Conservation (phyloP, 2,329 filamentous ascomycete genomes). For the Phyllosticta citribraziliensis region DNA sequence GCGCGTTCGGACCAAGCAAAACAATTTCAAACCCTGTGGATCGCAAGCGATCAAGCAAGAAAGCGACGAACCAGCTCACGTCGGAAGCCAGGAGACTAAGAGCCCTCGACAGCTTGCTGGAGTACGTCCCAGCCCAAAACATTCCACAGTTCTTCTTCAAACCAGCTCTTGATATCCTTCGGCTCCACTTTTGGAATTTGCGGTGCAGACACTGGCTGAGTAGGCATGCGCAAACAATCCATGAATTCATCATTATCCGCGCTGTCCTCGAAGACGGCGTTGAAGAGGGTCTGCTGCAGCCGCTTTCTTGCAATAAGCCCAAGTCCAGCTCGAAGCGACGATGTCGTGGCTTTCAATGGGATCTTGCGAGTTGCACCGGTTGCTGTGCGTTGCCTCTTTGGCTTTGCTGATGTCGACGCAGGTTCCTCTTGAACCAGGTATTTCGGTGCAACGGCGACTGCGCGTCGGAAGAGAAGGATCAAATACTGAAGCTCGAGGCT, state of each 20-base stretch:
- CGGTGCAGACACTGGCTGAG: slow-evolving; percentile 16
- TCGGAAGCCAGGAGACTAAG: not conserved
- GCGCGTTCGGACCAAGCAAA: not conserved
- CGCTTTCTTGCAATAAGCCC: slow-evolving; percentile 30
- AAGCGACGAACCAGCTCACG: not conserved
- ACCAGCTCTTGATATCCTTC: slow-evolving; percentile 41
- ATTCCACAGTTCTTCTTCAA: slow-evolving; percentile 46
- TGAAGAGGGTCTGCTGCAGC: slow-evolving; percentile 37
- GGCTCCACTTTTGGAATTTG: slow-evolving; percentile 29
- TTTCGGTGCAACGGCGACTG: slow-evolving; percentile 29
- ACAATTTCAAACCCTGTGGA: not conserved
- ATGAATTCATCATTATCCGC: slow-evolving; percentile 29
- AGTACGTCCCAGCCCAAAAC: slow-evolving; percentile 48
- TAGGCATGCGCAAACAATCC: slow-evolving; percentile 33
- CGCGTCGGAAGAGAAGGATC: slow-evolving; percentile 30
- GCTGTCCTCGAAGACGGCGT: slow-evolving; percentile 31
- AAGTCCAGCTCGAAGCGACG: slow-evolving; percentile 23
- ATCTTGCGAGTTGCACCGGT: slow-evolving; percentile 19
- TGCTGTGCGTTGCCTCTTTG: not conserved
- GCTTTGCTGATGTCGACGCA: slow-evolving; percentile 6
- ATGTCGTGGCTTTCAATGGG: slow-evolving; percentile 15
- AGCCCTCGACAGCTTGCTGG: not conserved
- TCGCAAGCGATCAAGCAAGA: not conserved
- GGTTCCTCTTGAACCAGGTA: not conserved
- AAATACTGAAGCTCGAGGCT: slow-evolving; percentile 34